Conservation (phyloP, 306 rosid genomes). For the Trifolium fragiferum region DNA sequence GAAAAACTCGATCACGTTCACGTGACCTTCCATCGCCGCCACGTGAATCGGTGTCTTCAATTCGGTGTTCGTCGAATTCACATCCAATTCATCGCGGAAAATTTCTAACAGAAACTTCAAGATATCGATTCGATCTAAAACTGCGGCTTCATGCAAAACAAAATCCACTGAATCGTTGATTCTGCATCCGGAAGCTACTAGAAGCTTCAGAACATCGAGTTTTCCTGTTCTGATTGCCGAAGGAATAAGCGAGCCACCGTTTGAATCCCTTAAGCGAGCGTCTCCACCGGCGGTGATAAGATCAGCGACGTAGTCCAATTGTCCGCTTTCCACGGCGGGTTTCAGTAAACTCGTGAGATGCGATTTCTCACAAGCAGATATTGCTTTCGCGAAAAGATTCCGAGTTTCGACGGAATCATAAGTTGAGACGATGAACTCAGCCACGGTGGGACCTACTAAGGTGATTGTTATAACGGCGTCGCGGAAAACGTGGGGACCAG, state of each 20-base stretch:
- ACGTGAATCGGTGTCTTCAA: constrained; percentile 68
- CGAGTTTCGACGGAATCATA: constrained; percentile 3
- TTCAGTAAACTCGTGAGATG: constrained; percentile 59
- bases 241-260: constrained; percentile 50
- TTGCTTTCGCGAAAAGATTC: constrained; percentile 48
- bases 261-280: constrained; percentile 47
- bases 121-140: constrained; percentile 58
- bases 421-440: constrained; percentile 55
- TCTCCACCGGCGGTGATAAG: constrained; percentile 69
- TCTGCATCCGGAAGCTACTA: constrained; percentile 57
- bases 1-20: constrained; percentile 48
- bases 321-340: constrained; percentile 54
- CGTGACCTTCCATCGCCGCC: constrained; percentile 65
- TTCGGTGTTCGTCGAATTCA: constrained; percentile 48
- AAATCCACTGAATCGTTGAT: constrained; percentile 44
- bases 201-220: constrained; percentile 51
- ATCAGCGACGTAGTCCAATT: constrained; percentile 46
- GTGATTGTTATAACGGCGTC: constrained; percentile 71
- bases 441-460: constrained; percentile 68
- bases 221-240: constrained; percentile 52
- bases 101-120: constrained; percentile 51
- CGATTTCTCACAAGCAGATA: constrained; percentile 55
- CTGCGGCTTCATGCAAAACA: constrained; percentile 64
- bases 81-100: constrained; percentile 34
- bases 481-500: constrained; percentile 80